Evolutionary conservation across 495 filamentous ascomycete species (phyloP), one percentile per base, ranked within the genome.

Genomic region (Trichocladium antarcticum): DNA sequence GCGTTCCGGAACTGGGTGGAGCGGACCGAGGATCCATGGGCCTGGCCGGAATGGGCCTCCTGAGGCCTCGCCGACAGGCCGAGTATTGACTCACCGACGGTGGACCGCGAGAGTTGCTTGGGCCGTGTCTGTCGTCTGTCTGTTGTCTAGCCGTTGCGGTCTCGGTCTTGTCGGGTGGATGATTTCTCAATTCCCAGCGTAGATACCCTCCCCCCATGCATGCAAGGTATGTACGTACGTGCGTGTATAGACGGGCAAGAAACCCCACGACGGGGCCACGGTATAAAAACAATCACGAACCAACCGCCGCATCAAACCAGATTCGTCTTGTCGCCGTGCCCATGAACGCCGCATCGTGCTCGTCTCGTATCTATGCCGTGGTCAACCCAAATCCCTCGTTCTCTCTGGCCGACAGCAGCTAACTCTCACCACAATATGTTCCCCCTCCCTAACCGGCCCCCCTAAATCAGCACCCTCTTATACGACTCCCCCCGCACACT

Each of bases 401-500:
- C 12, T 32, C 31, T 32, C 12, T 14, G 31, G 31, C n/a, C n/a
- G n/a, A n/a, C n/a, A n/a, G n/a, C n/a, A n/a, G n/a, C n/a, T n/a
- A n/a, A n/a, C n/a, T n/a, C n/a, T n/a, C n/a, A n/a, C n/a, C n/a
- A n/a, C n/a, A n/a, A n/a, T n/a, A n/a, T n/a, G n/a, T n/a, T n/a
- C n/a, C n/a, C n/a, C n/a, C n/a, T 15, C 19, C 31, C 1, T n/a
- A 14, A 14, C 28, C 29, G 10, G 16, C 17, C 31, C 5, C 29
- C n/a, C 41, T 42, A 47, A 24, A 49, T 47, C 36, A 85, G 59
- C 14, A 96, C 90, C 41, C 79, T 70, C 43, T 98, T 88, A 60
- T 83, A 98, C 4, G 67, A 56, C 51, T 81, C 67, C 12, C 78
- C 79, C 63, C 77, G 79, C 38, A 98, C 82, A n/a, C 63, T 68